These are phyloP conservation scores for Secale cereale DNA, from an alignment of 176 grass and related monocot genomes.

Conservation along the genomic window DNA sequence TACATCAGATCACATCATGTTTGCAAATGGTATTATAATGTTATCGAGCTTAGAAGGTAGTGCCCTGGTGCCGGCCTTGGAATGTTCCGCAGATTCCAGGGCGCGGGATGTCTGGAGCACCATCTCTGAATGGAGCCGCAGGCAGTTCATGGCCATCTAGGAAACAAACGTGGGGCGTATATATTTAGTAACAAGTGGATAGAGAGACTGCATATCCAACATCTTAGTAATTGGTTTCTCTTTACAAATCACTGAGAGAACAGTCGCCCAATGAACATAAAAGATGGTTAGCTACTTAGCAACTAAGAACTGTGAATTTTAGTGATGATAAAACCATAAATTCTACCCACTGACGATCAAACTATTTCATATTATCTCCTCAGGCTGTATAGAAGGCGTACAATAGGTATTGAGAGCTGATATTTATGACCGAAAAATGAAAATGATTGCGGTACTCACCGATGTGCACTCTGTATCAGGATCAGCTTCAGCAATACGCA, in stretches of 20 bases:
- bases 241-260: not conserved
- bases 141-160: slow-evolving; percentile 92
- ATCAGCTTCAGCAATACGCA: slow-evolving; percentile 78
- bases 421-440: slow-evolving; percentile 5
- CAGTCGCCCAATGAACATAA: not conserved
- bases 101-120: slow-evolving; percentile 83
- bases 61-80: slow-evolving; percentile 28
- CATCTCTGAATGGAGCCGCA: slow-evolving; percentile 87
- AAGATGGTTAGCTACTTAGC: not conserved
- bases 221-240: not conserved
- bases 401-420: not conserved
- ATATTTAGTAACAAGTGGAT: not conserved
- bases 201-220: not conserved
- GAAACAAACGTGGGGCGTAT: not conserved
- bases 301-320: not conserved
- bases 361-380: not conserved
- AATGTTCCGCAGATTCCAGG: slow-evolving; percentile 53
- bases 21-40: slow-evolving; percentile 84
- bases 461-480: slow-evolving; percentile 82
- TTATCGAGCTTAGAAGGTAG: slow-evolving; percentile 57
- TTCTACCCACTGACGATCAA: too few relatives aligned
- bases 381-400: not conserved
- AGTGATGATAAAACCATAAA: too few relatives aligned
- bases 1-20: slow-evolving; percentile 41
- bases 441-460: slow-evolving; percentile 36